These are phyloP conservation scores for Colletotrichum salicis DNA, from an alignment of 2,329 filamentous ascomycete genomes.

Conservation along the genomic window DNA sequence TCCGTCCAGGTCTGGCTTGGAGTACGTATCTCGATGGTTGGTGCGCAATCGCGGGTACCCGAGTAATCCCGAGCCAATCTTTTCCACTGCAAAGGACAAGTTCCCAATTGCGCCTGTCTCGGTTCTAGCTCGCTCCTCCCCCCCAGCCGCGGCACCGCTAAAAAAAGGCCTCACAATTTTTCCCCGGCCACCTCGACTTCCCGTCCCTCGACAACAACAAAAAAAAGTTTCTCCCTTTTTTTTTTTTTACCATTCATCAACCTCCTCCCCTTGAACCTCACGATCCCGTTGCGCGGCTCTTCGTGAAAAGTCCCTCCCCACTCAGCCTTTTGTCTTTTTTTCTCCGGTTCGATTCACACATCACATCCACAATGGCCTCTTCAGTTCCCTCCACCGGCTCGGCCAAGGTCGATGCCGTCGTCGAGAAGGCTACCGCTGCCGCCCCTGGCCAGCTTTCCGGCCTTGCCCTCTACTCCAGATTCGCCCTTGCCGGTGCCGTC, in stretches of 20 bases:
- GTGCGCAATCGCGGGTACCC: conserved; percentile 30
- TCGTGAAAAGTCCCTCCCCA: conserved; percentile 43
- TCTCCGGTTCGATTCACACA: conserved; percentile 35
- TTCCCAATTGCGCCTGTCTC: conserved; percentile 19
- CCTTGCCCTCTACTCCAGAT: conserved; percentile 87
- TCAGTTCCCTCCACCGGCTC: conserved; percentile 49
- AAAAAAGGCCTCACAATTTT: conserved; percentile 37
- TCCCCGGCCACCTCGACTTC: conserved; percentile 15
- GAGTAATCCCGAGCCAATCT: conserved; percentile 38
- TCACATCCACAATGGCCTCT: conserved; percentile 55
- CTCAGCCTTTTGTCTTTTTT: conserved; percentile 46
- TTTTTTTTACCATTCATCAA: background rate
- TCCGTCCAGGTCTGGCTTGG: background rate
- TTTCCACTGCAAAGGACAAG: conserved; percentile 33
- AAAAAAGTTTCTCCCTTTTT: conserved; percentile 25
- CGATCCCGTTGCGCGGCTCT: conserved; percentile 34
- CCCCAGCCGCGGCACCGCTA: conserved; percentile 30
- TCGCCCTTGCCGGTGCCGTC: conserved; percentile 96
- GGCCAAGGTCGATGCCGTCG: conserved; percentile 57
- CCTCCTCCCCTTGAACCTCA: conserved; percentile 19
- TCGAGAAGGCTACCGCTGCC: conserved; percentile 53
- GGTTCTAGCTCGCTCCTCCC: background rate
- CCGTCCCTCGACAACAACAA: conserved; percentile 19
- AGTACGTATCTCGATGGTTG: background rate
- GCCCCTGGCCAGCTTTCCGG: conserved; percentile 57